These are phyloP conservation scores for Umbelopsis sp. DNA, from an alignment of 192 early-diverging fungal species.

Conservation along the genomic window DNA sequence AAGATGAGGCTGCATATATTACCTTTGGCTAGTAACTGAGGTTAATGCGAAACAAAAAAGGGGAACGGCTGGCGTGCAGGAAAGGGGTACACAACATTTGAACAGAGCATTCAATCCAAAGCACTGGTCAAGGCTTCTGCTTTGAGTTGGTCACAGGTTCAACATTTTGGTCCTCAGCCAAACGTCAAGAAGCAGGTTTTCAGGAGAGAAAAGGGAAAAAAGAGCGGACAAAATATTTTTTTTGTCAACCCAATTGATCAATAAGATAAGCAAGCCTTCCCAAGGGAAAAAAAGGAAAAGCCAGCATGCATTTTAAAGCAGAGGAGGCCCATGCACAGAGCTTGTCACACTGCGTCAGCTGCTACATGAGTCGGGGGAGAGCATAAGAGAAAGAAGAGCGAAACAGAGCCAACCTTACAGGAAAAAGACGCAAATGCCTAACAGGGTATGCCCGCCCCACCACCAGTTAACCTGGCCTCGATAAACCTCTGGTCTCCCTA, in stretches of 20 bases:
- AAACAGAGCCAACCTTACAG: not conserved
- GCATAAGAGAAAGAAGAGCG: not conserved
- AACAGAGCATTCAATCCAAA: too few relatives aligned
- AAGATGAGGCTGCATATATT: too few relatives aligned
- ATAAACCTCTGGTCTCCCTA: not conserved
- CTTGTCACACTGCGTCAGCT: slow-evolving; percentile 22
- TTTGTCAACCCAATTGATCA: slow-evolving; percentile 3
- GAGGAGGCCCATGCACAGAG: slow-evolving; percentile 22
- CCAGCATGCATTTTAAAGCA: not conserved
- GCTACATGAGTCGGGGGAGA: not conserved
- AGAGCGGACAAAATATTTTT: not conserved
- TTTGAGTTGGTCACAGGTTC: slow-evolving; percentile 10
- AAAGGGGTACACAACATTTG: not conserved
- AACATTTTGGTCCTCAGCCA: not conserved
- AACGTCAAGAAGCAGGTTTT: slow-evolving; percentile 6
- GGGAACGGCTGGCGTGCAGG: not conserved
- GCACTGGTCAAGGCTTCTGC: too few relatives aligned
- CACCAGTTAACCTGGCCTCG: too few relatives aligned
- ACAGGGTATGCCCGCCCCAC: too few relatives aligned
- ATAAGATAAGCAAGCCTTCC: slow-evolving; percentile 19
- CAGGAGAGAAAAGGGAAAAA: not conserved
- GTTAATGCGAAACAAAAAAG: slow-evolving; percentile 15
- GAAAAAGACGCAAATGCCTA: not conserved
- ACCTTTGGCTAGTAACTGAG: too few relatives aligned
- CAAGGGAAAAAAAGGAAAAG: not conserved